These are phyloP conservation scores for Diacronema lutheri DNA, from an alignment of 78 protist species.

Conservation along the genomic window DNA sequence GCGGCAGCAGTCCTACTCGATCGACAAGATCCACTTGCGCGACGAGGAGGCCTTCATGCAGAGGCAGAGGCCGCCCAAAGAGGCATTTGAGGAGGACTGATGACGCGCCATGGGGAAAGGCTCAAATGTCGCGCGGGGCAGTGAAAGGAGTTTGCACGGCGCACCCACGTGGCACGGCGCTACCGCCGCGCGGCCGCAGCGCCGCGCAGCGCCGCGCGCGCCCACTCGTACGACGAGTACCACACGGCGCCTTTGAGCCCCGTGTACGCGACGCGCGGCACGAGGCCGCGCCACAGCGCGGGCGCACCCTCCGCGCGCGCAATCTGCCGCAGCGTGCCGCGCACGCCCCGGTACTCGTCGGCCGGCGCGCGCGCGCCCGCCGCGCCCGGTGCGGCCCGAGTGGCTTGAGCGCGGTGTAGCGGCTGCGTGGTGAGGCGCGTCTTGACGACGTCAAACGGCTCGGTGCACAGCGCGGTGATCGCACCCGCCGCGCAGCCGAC, in stretches of 20 bases:
- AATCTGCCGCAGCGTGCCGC: background rate
- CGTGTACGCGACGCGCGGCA: background rate
- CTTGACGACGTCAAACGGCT: background rate
- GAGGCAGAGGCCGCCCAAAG: too few species aligned
- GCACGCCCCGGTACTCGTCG: background rate
- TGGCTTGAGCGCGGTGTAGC: too few species aligned
- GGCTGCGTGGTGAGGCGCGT: background rate
- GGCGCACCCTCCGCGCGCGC: background rate
- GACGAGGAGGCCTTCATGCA: too few species aligned
- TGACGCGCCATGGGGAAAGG: too few species aligned
- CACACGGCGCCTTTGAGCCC: background rate
- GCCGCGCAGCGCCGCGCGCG: too few species aligned
- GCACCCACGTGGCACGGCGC: too few species aligned
- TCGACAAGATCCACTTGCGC: too few species aligned
- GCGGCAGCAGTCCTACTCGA: too few species aligned
- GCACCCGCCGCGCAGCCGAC: background rate
- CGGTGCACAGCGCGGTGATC: background rate
- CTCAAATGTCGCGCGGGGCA: too few species aligned
- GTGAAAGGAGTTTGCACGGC: too few species aligned
- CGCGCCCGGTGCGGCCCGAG: background rate
- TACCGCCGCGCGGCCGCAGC: too few species aligned
- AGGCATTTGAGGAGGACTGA: too few species aligned
- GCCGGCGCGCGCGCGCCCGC: background rate
- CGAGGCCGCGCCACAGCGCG: constrained; percentile 1
- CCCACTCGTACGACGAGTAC: background rate